Conservation (phyloP, 2,329 filamentous ascomycete species). For the Orbilia blumenaviensis region DNA sequence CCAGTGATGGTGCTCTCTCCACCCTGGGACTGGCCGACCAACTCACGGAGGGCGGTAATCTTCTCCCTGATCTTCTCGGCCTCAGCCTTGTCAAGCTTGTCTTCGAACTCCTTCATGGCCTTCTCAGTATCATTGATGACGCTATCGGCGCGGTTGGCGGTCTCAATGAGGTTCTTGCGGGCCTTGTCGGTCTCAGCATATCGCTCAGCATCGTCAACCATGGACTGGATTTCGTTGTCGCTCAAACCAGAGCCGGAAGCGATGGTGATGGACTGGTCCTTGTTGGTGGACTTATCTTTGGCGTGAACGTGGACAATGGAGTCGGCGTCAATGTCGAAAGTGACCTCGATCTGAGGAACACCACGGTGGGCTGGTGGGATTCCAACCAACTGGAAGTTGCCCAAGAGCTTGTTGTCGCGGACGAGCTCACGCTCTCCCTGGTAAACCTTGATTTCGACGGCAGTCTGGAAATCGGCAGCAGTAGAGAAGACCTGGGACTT, state of each 20-base stretch:
- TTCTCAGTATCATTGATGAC: conserved; percentile 98
- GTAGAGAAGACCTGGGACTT: conserved; percentile 99
- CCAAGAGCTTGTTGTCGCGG: conserved; percentile 96
- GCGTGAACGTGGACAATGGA: conserved; percentile 97
- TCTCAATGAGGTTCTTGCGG: conserved; percentile 93
- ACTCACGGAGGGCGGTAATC: conserved; percentile 84
- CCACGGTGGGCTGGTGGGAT: conserved; percentile 96
- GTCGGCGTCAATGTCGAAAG: conserved; percentile 98
- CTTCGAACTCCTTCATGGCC: conserved; percentile 94
- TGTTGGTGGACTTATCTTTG: conserved; percentile 99
- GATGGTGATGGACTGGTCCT: conserved; percentile 99
- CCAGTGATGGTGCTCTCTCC: conserved; percentile 87
- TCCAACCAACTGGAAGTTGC: conserved; percentile 99
- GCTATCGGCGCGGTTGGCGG: conserved; percentile 95
- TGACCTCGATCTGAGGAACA: conserved; percentile 96
- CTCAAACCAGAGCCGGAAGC: conserved; percentile 96
- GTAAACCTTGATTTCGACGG: conserved; percentile 99
- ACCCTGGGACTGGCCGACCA: conserved; percentile 91
- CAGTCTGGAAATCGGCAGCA: conserved; percentile 96
- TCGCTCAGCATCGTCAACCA: conserved; percentile 98
- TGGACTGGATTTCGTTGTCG: conserved; percentile 91
- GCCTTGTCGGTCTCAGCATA: conserved; percentile 95
- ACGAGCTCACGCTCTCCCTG: conserved; percentile 99
- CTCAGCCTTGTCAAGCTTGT: conserved; percentile 96
- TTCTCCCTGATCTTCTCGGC: conserved; percentile 93